Conservation (phyloP, 495 filamentous ascomycete genomes). For the Xylaria scruposa region DNA sequence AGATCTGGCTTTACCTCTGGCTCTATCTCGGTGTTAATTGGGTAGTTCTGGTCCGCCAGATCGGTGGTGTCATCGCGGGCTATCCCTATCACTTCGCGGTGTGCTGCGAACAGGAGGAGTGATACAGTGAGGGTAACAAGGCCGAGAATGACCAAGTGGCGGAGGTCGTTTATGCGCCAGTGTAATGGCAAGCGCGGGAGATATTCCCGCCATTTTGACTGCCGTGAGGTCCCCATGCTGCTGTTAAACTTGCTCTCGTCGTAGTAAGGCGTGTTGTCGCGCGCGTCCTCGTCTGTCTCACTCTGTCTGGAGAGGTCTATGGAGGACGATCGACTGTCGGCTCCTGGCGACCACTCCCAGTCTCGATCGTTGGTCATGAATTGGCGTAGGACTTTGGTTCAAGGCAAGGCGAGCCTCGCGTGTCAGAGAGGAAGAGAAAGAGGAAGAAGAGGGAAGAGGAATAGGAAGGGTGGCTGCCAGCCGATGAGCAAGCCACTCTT, state of each 20-base stretch:
- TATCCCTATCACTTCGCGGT: slow-evolving; percentile 11
- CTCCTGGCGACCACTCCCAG: background rate
- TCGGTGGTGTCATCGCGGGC: background rate
- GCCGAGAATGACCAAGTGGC: slow-evolving; percentile 28
- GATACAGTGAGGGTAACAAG: slow-evolving; percentile 28
- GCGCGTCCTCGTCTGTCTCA: background rate
- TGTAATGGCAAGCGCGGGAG: background rate
- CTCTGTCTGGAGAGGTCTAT: background rate
- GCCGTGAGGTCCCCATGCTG: slow-evolving; percentile 13
- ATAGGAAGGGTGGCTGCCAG: background rate
- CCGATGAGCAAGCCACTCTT: background rate
- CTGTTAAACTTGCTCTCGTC: background rate
- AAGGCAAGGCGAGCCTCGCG: background rate
- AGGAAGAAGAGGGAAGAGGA: background rate
- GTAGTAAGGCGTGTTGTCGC: background rate
- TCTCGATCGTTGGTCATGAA: background rate
- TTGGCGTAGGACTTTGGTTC: background rate
- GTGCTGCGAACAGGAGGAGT: slow-evolving; percentile 35
- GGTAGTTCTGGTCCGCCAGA: background rate
- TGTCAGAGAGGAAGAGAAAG: background rate
- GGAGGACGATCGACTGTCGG: background rate
- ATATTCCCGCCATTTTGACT: slow-evolving; percentile 6
- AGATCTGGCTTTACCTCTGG: too few relatives aligned
- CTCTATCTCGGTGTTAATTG: background rate
- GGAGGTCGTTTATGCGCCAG: slow-evolving; percentile 30